Evolutionary conservation across 768 basidiomycete species (phyloP).

Genomic region (Collybia mongolica): DNA sequence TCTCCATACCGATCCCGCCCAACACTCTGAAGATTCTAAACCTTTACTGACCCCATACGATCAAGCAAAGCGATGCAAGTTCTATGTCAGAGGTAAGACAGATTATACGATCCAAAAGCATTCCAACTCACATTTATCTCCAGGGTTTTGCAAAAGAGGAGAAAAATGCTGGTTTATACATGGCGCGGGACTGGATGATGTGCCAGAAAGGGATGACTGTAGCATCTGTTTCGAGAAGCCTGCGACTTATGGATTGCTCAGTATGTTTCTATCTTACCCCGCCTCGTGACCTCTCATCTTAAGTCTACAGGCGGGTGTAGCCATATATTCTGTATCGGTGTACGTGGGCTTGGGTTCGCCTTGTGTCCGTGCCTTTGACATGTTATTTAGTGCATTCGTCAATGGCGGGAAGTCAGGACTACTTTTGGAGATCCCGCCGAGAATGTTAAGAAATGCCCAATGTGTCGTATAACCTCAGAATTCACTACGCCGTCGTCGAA

Average conservation of each 20-base stretch:
- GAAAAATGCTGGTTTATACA: slow-evolving; percentile 79
- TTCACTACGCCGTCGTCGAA: slow-evolving; percentile 75
- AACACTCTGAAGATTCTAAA: background rate
- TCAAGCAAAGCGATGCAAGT: slow-evolving; percentile 66
- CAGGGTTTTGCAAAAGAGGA: slow-evolving; percentile 73
- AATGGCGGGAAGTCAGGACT: slow-evolving; percentile 67
- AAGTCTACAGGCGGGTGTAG: slow-evolving; percentile 59
- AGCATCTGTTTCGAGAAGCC: slow-evolving; percentile 79
- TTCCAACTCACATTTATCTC: background rate
- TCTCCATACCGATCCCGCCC: slow-evolving; percentile 48
- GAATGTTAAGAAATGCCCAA: slow-evolving; percentile 74
- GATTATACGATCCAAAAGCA: background rate
- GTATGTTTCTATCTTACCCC: slow-evolving; percentile 33
- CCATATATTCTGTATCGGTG: slow-evolving; percentile 76
- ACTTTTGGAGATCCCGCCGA: slow-evolving; percentile 49
- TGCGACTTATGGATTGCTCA: slow-evolving; percentile 62
- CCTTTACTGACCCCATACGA: slow-evolving; percentile 57
- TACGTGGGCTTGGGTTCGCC: slow-evolving; percentile 24
- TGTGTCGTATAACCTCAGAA: slow-evolving; percentile 65
- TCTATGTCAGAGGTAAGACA: slow-evolving; percentile 55
- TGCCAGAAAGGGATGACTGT: slow-evolving; percentile 53
- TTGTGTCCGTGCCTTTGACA: slow-evolving; percentile 1
- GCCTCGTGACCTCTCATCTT: background rate
- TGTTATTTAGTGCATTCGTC: slow-evolving; percentile 63
- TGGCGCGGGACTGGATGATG: slow-evolving; percentile 26